A percentile compares a stretch with the other conserved stretches of the same genome.
These are phyloP conservation scores for Globisporangium spiculum DNA, from an alignment of 352 stramenopile species.

Conservation along the genomic window DNA sequence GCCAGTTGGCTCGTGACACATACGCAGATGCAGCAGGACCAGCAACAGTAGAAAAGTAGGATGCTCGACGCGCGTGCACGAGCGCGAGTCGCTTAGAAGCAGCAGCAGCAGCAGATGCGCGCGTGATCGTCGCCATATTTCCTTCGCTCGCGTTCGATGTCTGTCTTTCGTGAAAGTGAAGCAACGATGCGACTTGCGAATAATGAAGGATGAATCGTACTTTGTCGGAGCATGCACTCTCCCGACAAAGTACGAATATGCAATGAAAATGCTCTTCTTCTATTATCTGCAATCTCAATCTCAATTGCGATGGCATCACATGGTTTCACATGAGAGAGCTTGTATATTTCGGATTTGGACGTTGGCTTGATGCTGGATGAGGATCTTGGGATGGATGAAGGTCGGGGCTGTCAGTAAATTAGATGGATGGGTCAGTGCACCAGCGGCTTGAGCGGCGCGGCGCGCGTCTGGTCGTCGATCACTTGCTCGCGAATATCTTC, in stretches of 20 bases:
- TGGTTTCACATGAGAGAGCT: not conserved
- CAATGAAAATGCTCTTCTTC: not conserved
- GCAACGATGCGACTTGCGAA: not conserved
- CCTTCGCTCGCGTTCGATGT: conserved; percentile 7
- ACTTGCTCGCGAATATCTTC: conserved; percentile 88
- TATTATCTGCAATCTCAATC: not conserved
- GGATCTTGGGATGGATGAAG: not conserved
- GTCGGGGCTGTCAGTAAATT: conserved; percentile 32
- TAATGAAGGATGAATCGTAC: not conserved
- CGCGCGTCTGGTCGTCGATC: conserved; percentile 86
- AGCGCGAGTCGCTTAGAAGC: not conserved
- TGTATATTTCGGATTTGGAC: not conserved
- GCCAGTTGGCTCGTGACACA: conserved; percentile 39
- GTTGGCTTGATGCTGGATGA: not conserved
- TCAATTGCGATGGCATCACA: not conserved
- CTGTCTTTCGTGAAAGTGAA: not conserved
- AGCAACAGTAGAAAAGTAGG: not conserved
- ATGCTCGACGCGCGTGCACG: not conserved
- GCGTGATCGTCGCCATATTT: conserved; percentile 1
- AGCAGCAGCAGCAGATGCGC: not conserved
- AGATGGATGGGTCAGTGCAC: conserved; percentile 74
- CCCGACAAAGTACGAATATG: not conserved
- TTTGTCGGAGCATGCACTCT: not conserved
- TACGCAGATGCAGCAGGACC: not conserved
- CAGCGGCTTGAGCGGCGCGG: conserved; percentile 88